Evolutionary conservation across 2,329 filamentous ascomycete species (phyloP).

Genomic region (Fusarium stilboides): DNA sequence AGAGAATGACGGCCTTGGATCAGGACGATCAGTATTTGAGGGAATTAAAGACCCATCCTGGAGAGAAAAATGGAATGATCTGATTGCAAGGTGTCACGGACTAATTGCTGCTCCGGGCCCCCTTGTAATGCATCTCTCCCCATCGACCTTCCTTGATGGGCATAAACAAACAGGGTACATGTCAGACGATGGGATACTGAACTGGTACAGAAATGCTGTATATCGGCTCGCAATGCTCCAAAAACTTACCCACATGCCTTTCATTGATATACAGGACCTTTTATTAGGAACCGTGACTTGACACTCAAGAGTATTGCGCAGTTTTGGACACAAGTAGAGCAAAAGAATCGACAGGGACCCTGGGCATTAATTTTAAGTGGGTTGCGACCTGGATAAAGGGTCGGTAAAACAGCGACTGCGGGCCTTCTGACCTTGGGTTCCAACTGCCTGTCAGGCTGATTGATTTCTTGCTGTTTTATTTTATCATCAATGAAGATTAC

Average conservation of each 20-base stretch:
- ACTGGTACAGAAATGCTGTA: no score
- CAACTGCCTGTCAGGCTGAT: no score
- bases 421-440: no score
- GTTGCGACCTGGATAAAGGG: neutral
- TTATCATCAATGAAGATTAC: no score
- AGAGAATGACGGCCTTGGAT: no score
- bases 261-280: no score
- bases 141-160: neutral
- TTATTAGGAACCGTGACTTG: no score
- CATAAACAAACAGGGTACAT: neutral
- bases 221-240: no score
- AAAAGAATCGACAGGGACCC: neutral
- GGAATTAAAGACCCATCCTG: neutral
- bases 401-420: neutral
- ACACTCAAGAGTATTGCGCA: no score
- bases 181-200: no score
- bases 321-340: neutral
- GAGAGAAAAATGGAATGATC: neutral
- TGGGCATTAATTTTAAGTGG: neutral
- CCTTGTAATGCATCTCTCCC: neutral
- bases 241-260: no score
- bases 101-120: neutral
- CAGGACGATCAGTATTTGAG: slow-evolving; percentile 5
- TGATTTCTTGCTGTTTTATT: no score
- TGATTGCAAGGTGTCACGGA: neutral